Percentiles rank a stretch among this genome's conserved stretches.
phyloP scores from a whole-genome alignment of 371 early-diverging fungal genomes.

The Sporodiniella umbellata region DNA sequence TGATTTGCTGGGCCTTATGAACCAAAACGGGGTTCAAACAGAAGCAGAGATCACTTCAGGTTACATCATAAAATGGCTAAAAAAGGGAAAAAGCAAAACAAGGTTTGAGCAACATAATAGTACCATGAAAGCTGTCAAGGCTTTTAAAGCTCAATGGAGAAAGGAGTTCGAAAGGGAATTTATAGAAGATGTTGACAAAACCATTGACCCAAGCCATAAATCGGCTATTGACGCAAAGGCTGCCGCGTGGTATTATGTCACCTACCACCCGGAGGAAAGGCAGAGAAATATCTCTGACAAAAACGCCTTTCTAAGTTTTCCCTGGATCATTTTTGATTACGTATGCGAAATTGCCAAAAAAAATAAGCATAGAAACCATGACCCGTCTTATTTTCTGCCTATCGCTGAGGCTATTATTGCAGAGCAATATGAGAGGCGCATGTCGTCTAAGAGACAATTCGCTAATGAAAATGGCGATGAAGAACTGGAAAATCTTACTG shows the following conservation, averaged over 20 bases:
- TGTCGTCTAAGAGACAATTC: background rate
- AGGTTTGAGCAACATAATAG: constrained; percentile 45
- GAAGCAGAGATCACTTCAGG: constrained; percentile 51
- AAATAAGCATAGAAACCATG: constrained; percentile 1
- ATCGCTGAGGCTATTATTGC: constrained; percentile 15
- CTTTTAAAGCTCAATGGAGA: constrained; percentile 39
- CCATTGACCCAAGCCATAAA: constrained; percentile 11
- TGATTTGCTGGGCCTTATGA: constrained; percentile 57
- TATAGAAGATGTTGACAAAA: constrained; percentile 3
- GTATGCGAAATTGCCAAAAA: constrained; percentile 52
- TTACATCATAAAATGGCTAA: constrained; percentile 38
- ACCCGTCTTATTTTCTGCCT: constrained; percentile 1
- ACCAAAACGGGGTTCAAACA: constrained; percentile 61
- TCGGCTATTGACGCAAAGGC: constrained; percentile 52
- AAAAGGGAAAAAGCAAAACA: constrained; percentile 34
- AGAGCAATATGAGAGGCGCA: background rate
- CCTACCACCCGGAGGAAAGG: constrained; percentile 52
- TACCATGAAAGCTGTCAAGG: constrained; percentile 36
- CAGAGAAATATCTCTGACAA: constrained; percentile 14
- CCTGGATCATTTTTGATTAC: constrained; percentile 60
- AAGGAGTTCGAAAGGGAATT: constrained; percentile 48
- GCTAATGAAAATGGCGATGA: background rate
- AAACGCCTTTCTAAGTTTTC: constrained; percentile 51
- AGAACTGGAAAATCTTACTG: constrained; percentile 5
- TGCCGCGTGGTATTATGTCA: constrained; percentile 75